phyloP scores from a whole-genome alignment of 2,329 filamentous ascomycete genomes.

The Setomelanomma holmii region DNA sequence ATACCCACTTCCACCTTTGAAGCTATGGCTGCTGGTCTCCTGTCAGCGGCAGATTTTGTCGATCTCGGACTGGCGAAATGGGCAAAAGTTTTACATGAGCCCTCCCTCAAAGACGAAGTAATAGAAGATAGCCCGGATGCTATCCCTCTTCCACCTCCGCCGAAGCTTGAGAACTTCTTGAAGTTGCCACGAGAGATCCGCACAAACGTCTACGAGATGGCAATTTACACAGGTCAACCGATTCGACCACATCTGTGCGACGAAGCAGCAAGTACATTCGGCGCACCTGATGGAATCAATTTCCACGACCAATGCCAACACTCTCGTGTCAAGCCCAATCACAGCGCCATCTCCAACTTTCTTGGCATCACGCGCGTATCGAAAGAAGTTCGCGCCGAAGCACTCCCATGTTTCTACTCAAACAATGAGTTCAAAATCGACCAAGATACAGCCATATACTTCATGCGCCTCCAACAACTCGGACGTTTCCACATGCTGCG shows the following conservation, averaged over 20 bases:
- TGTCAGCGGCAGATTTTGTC: no score
- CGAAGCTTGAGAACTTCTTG: no score
- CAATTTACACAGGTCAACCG: constrained; percentile 7
- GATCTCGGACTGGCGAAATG: no score
- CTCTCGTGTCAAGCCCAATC: not conserved
- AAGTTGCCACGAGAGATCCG: no score
- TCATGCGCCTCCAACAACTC: constrained; percentile 21
- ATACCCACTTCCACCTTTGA: no score
- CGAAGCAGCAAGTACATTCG: not conserved
- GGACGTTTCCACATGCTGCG: constrained; percentile 29
- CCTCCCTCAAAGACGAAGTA: no score
- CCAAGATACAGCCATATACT: constrained; percentile 25
- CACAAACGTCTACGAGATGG: constrained; percentile 23
- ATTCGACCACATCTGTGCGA: constrained; percentile 27
- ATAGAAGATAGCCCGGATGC: no score
- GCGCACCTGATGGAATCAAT: no score
- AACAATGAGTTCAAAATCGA: constrained; percentile 24
- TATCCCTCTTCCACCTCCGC: no score
- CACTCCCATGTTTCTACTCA: constrained; percentile 28
- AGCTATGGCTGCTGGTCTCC: no score
- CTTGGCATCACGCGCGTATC: constrained; percentile 21
- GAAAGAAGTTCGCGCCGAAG: constrained; percentile 20
- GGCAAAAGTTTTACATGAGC: no score
- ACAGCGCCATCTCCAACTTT: constrained; percentile 10
- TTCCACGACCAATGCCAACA: constrained; percentile 25